A percentile compares a stretch with the other conserved stretches of the same genome.
Evolutionary conservation across 345 rosid species (phyloP).

Genomic region (Toxicodendron radicans): DNA sequence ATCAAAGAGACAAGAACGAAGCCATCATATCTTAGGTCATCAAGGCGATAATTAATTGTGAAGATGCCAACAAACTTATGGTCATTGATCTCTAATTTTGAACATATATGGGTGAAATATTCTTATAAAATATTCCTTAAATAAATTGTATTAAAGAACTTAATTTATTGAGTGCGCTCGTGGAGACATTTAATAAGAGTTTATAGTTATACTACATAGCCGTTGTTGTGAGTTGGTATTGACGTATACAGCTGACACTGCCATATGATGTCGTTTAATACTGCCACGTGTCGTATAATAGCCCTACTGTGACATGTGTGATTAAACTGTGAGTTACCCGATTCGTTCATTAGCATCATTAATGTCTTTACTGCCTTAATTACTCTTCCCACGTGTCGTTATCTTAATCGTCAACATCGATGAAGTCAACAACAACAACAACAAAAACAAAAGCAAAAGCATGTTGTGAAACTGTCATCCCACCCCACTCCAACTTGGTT

Average conservation of each 20-base stretch:
- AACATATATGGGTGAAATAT: not conserved
- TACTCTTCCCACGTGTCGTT: constrained; percentile 1
- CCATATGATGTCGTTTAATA: not conserved
- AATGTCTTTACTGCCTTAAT: not conserved
- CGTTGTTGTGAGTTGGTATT: not conserved
- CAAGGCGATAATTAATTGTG: not conserved
- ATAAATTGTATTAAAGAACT: not conserved
- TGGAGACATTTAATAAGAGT: not conserved
- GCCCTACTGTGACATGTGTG: not conserved
- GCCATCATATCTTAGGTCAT: constrained; percentile 1
- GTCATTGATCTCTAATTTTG: not conserved
- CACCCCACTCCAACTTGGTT: not conserved
- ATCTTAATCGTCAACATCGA: constrained; percentile 2
- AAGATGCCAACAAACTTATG: not conserved
- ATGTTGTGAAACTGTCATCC: not conserved
- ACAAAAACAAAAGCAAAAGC: too few relatives aligned
- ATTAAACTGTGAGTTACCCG: not conserved
- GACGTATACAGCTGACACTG: not conserved
- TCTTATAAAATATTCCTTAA: not conserved
- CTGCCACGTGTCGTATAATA: not conserved
- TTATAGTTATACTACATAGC: too few relatives aligned
- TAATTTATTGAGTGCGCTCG: not conserved
- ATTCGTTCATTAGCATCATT: not conserved
- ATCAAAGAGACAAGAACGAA: not conserved
- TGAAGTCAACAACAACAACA: not conserved